Evolutionary conservation across 2,329 filamentous ascomycete genomes (phyloP).

Genomic region (Aspergillus fischeri): DNA sequence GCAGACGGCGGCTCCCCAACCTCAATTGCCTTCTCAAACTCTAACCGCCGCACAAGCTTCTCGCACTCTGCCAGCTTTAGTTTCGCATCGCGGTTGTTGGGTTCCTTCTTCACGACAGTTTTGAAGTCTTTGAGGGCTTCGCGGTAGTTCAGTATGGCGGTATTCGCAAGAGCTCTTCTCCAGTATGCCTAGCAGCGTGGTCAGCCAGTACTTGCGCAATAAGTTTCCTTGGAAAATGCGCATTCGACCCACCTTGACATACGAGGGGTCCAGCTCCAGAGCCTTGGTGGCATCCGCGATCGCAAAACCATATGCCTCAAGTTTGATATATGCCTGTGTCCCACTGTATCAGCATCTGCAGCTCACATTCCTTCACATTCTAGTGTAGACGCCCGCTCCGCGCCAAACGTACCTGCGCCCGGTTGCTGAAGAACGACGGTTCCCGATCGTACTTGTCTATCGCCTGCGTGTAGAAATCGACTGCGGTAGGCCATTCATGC

Average conservation of each 20-base stretch:
- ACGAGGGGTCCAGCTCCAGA: slow-evolving; percentile 79
- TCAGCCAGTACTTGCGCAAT: background rate
- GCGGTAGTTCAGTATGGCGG: slow-evolving; percentile 81
- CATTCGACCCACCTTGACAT: slow-evolving; percentile 68
- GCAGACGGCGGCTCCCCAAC: slow-evolving; percentile 88
- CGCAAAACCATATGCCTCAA: slow-evolving; percentile 90
- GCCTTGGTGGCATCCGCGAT: slow-evolving; percentile 87
- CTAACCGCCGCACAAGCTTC: slow-evolving; percentile 85
- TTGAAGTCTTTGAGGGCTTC: slow-evolving; percentile 92
- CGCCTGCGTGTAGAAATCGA: slow-evolving; percentile 80
- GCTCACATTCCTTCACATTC: background rate
- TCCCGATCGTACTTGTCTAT: slow-evolving; percentile 80
- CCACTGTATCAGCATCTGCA: slow-evolving; percentile 9
- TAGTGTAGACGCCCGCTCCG: slow-evolving; percentile 31
- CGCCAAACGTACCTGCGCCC: slow-evolving; percentile 70
- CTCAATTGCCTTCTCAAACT: slow-evolving; percentile 94
- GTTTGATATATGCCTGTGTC: slow-evolving; percentile 81
- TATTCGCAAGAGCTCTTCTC: slow-evolving; percentile 84
- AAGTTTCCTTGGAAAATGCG: background rate
- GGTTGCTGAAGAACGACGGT: slow-evolving; percentile 88
- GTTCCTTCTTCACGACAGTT: slow-evolving; percentile 80
- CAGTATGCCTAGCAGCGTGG: slow-evolving; percentile 72
- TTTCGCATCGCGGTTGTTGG: slow-evolving; percentile 83
- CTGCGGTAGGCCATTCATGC: slow-evolving; percentile 79
- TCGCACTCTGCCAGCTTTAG: slow-evolving; percentile 89